Base-by-base conservation (phyloP, 2,329 filamentous ascomycete species). In the Pseudogymnoascus sp. region DNA sequence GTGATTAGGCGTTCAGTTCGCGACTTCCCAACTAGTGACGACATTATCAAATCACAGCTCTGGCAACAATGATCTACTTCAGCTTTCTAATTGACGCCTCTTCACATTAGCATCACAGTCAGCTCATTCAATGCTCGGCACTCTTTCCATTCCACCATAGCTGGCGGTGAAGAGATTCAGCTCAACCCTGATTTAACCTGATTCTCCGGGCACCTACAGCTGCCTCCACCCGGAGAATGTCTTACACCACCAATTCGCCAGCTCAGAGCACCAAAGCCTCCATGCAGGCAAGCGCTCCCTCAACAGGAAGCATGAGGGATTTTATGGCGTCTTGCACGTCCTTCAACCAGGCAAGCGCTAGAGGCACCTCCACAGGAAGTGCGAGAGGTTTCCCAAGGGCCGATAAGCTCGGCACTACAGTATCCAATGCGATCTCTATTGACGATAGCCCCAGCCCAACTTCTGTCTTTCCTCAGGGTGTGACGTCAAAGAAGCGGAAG, bases 281-380 rank as follows among this genome's bases (percentile, higher is more conserved):
- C 49, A 56, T 56, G 49, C 49, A 34, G 28, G 28, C 49, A 56
- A 56, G 49, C 61, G 43, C 66, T 63, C 11, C 40, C 12, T n/a
- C 43, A 60, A 5, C 63, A 64, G 36, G 66, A 67, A 14, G 67
- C 38, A 8, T 60, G 60, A 40, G 56, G 38, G 9, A 65, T 43
- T 56, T 56, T 56, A 18, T 11, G 28, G 49, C 16, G n/a, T 53
- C 46, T 3, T 56, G 14, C 49, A 34, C 9, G n/a, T 31, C 25
- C 46, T 21, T n/a, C 46, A 18, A 16, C 5, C n/a, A 34, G 16
- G 9, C 4, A 34, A 18, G 28, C 28, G 28, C 49, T 18, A 21
- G n/a, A 34, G 49, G n/a, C 25, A 9, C 28, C 49, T 18, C 16
- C 18, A 18, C 5, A 34, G 49, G 49, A 34, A 34, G 49, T 56